Evolutionary conservation across 371 early-diverging fungal genomes (phyloP), one percentile per base, ranked within the genome.

Genomic region (Mortierella sp.): DNA sequence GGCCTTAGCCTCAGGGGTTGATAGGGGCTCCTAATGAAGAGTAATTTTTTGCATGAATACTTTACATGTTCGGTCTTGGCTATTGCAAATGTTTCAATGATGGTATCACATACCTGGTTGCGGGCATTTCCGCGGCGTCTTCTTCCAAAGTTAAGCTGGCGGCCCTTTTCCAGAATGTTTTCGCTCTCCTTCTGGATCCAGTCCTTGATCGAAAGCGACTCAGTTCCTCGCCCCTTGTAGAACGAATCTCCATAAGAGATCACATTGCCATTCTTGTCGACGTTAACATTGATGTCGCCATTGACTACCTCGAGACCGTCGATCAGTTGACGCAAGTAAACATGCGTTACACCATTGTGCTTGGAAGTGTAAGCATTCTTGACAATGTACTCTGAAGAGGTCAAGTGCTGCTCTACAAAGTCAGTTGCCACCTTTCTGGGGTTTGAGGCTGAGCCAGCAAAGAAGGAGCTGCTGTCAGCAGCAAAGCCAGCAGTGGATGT

Each of bases 271-370:
- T 86, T 51, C 55, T 78, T 74, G 83, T 94, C 93, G 28, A 96
- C 84, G 72, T 96, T 94, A 80, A 97, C 86, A 77, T 95, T 95
- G 73, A 93, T 91, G 68, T 93, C 91, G 49, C 92, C 95, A 76
- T 96, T 97, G 60, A 90, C 84, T 10, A 96, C 94, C 73, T 93
- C 92, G 1, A 94, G 77, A 6, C 94, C 95, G 71, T 92, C 78
- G 55, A 94, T 86, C 12, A 86, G 78, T 77, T 96, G 96, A 66
- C 90, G 87, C 51, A 95, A 74, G 72, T 96, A 93, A 28, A 96
- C 91, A 67, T 96, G 96, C 4, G 95, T 94, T 6, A 94, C 89
- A 8, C 94, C 94, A 43, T 88, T 95, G 75, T 90, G 87, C 67
- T 91, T 90, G 67, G 92, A 89, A 49, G 86, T 89, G 77, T 94